Evolutionary conservation across 495 filamentous ascomycete species (phyloP).

Genomic region (Neurospora sublineolata): DNA sequence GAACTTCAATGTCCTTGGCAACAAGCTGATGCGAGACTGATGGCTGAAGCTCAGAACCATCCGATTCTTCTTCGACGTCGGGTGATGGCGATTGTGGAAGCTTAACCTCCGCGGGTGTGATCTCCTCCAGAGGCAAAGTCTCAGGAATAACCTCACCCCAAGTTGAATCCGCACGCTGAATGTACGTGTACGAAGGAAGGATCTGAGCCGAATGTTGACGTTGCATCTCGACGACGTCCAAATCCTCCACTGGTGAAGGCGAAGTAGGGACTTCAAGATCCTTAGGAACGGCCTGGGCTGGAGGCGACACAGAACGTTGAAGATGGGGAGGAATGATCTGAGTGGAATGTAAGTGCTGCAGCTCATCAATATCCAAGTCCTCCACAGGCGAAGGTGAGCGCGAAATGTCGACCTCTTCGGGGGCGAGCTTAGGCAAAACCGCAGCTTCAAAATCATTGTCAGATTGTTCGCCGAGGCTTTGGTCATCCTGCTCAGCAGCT

Average conservation of each 20-base stretch:
- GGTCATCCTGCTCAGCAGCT: background rate
- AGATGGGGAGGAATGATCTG: background rate
- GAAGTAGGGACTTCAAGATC: too few species aligned
- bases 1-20: background rate
- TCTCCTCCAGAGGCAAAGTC: background rate
- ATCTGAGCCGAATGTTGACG: background rate
- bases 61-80: background rate
- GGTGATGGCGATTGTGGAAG: background rate
- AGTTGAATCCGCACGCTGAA: background rate
- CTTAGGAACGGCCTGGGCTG: background rate
- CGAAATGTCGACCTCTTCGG: background rate
- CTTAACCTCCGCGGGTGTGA: background rate
- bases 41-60: background rate
- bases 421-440: background rate
- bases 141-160: background rate
- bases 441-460: background rate
- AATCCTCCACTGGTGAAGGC: background rate
- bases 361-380: background rate
- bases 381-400: background rate
- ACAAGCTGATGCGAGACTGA: too few species aligned
- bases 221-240: background rate
- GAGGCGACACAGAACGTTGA: background rate
- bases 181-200: background rate
- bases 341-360: background rate
- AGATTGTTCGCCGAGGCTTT: background rate